Evolutionary conservation across 1,284 basidiomycete species (phyloP).

Genomic region (Ustilago vetiveriae): DNA sequence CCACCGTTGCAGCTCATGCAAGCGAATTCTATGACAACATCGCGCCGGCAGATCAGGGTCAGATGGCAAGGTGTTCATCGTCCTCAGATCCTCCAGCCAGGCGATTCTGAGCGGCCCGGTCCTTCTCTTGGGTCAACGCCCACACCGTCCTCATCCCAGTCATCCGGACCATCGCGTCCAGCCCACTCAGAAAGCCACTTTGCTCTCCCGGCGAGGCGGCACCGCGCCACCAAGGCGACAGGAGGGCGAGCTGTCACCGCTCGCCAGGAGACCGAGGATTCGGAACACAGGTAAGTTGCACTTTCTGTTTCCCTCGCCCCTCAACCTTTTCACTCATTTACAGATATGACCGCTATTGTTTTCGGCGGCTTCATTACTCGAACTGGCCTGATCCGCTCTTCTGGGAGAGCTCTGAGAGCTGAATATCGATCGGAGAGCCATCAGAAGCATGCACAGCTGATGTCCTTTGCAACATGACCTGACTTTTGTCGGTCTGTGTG

Average conservation of each 20-base stretch:
- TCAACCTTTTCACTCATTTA: too few relatives aligned
- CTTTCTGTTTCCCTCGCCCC: too few relatives aligned
- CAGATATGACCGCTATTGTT: too few relatives aligned
- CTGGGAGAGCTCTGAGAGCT: too few relatives aligned
- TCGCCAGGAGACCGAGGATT: background rate
- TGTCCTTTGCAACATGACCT: too few relatives aligned
- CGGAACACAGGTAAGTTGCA: too few relatives aligned
- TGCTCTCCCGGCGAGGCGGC: background rate
- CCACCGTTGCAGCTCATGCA: conserved; percentile 17
- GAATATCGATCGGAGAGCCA: too few relatives aligned
- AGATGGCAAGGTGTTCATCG: background rate
- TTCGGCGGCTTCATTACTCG: too few relatives aligned
- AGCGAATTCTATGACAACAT: background rate
- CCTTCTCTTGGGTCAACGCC: conserved; percentile 1
- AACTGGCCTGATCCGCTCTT: too few relatives aligned
- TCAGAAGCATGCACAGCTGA: too few relatives aligned
- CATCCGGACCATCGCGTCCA: background rate
- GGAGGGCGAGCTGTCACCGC: background rate
- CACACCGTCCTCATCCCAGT: conserved; percentile 22
- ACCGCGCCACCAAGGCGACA: background rate
- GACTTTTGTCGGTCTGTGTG: too few relatives aligned
- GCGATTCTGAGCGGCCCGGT: conserved; percentile 15
- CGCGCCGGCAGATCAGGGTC: background rate
- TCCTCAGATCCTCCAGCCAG: background rate
- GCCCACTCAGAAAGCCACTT: conserved; percentile 4